phyloP scores from a whole-genome alignment of 495 filamentous ascomycete genomes.

The Podospora australis region DNA sequence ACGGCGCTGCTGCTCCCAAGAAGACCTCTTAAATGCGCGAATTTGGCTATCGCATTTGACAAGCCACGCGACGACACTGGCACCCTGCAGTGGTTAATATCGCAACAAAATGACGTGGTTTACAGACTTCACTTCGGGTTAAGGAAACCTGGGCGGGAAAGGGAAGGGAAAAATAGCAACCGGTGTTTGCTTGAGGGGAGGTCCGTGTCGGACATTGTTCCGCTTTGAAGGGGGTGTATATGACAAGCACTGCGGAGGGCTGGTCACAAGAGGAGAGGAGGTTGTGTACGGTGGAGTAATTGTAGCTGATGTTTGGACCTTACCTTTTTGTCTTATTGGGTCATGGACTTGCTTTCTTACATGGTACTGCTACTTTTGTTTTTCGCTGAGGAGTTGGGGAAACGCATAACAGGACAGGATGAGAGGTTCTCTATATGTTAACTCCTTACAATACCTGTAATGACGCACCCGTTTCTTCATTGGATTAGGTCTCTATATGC shows the following conservation, averaged over 20 bases:
- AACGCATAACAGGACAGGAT: slow-evolving; percentile 7
- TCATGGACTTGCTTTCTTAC: background rate
- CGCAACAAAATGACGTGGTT: background rate
- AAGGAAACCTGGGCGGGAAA: no score
- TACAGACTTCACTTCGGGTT: no score
- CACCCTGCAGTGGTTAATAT: no score
- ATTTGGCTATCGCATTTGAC: background rate
- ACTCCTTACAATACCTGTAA: no score
- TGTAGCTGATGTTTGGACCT: background rate
- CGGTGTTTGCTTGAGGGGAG: background rate
- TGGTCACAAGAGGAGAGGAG: background rate
- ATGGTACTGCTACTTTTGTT: background rate
- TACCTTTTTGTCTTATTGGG: background rate
- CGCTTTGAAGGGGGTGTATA: no score
- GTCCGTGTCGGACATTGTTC: background rate
- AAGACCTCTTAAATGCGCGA: slow-evolving; percentile 36
- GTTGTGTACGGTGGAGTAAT: background rate
- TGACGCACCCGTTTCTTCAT: no score
- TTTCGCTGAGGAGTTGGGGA: slow-evolving; percentile 5
- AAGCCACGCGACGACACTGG: slow-evolving; percentile 4
- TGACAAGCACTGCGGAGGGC: no score
- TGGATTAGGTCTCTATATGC: background rate
- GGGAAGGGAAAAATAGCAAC: background rate
- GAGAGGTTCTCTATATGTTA: slow-evolving; percentile 1
- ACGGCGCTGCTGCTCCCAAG: slow-evolving; percentile 48